phyloP scores from a whole-genome alignment of 805 yeast genomes.

The Candida insectalens region DNA sequence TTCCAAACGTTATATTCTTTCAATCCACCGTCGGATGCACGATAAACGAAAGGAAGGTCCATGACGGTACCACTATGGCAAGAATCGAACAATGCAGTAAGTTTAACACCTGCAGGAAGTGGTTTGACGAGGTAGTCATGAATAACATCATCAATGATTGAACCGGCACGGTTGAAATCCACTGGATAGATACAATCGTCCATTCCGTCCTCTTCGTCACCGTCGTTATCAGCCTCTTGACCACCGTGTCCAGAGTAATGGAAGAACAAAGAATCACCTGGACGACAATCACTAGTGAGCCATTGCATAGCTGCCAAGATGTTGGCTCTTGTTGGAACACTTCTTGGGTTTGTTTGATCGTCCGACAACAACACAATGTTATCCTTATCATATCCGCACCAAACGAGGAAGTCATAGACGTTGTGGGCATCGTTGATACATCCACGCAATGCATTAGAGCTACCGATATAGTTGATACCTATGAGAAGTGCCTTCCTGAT shows the following conservation, averaged over 20 bases:
- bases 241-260: slow-evolving; percentile 90
- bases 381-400: slow-evolving; percentile 39
- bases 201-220: slow-evolving; percentile 27
- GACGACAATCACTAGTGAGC: slow-evolving; percentile 63
- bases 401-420: slow-evolving; percentile 29
- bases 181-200: slow-evolving; percentile 30
- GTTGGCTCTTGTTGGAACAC: slow-evolving; percentile 56
- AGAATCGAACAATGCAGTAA: slow-evolving; percentile 75
- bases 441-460: slow-evolving; percentile 53
- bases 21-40: slow-evolving; percentile 70
- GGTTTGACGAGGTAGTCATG: slow-evolving; percentile 64
- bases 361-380: slow-evolving; percentile 56
- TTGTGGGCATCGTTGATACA: slow-evolving; percentile 71
- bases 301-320: slow-evolving; percentile 74
- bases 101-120: slow-evolving; percentile 60
- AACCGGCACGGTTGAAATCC: slow-evolving; percentile 52
- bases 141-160: slow-evolving; percentile 63
- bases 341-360: slow-evolving; percentile 35
- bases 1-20: slow-evolving; percentile 75
- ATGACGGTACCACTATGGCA: slow-evolving; percentile 82
- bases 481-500: slow-evolving; percentile 63
- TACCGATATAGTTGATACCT: slow-evolving; percentile 72
- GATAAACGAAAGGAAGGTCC: slow-evolving; percentile 68
- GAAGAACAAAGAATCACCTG: slow-evolving; percentile 72
- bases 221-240: slow-evolving; percentile 46